Evolutionary conservation across 2,329 filamentous ascomycete genomes (phyloP).

Genomic region (Penicillium expansum): DNA sequence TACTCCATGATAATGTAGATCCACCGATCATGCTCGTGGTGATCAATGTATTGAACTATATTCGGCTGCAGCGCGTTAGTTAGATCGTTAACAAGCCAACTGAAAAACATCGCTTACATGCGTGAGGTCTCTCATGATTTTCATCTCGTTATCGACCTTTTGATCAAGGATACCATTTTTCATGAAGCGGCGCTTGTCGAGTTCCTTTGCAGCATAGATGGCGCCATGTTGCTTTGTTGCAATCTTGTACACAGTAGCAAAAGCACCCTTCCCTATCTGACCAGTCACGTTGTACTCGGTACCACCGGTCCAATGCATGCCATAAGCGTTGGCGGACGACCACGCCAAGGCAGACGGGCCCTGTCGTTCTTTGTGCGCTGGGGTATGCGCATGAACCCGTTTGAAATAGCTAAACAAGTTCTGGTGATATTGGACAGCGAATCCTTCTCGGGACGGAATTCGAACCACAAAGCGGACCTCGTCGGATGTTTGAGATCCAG

Average conservation of each 20-base stretch:
- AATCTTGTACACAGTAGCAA: slow-evolving; percentile 88
- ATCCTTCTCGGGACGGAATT: slow-evolving; percentile 72
- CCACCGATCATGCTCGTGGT: slow-evolving; percentile 75
- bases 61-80: slow-evolving; percentile 58
- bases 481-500: slow-evolving; percentile 47
- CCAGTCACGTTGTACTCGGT: slow-evolving; percentile 78
- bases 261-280: slow-evolving; percentile 86
- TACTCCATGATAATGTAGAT: slow-evolving; percentile 98
- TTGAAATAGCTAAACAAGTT: slow-evolving; percentile 69
- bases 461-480: slow-evolving; percentile 82
- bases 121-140: slow-evolving; percentile 81
- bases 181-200: slow-evolving; percentile 89
- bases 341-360: slow-evolving; percentile 32
- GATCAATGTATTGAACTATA: slow-evolving; percentile 87
- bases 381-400: slow-evolving; percentile 28
- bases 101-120: slow-evolving; percentile 60
- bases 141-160: slow-evolving; percentile 95
- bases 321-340: slow-evolving; percentile 46
- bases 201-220: slow-evolving; percentile 87
- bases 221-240: slow-evolving; percentile 80
- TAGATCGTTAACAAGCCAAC: background rate
- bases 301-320: slow-evolving; percentile 80
- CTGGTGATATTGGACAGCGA: slow-evolving; percentile 62
- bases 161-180: slow-evolving; percentile 87
- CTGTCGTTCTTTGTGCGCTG: slow-evolving; percentile 23